A percentile compares a stretch with the other conserved stretches of the same genome.
Conservation (phyloP, 192 early-diverging fungal genomes). For the Allomyces macrogynus region DNA sequence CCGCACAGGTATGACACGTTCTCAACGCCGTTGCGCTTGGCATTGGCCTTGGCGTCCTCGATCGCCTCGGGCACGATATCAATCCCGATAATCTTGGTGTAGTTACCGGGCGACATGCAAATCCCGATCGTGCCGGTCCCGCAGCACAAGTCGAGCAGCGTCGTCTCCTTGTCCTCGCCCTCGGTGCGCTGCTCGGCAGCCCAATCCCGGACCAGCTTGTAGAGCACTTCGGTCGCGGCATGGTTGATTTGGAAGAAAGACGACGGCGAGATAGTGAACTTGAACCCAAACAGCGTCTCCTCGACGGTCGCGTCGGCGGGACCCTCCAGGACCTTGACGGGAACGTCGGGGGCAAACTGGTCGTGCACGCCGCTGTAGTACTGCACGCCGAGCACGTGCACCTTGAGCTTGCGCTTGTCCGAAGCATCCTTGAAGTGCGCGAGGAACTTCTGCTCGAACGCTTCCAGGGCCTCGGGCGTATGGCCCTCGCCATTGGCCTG, state of each 20-base stretch:
- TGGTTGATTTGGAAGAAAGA: constrained; percentile 71
- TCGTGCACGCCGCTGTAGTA: constrained; percentile 25
- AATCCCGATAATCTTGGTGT: constrained; percentile 51
- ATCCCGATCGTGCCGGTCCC: constrained; percentile 72
- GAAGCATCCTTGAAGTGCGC: background rate
- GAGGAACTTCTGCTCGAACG: constrained; percentile 10
- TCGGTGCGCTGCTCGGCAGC: constrained; percentile 12
- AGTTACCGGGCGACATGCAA: constrained; percentile 31
- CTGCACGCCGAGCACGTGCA: constrained; percentile 3
- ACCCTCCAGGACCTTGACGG: constrained; percentile 26
- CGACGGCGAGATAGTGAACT: constrained; percentile 46
- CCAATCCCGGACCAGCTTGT: constrained; percentile 27
- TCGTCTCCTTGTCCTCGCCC: constrained; percentile 11
- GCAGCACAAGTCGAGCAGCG: constrained; percentile 57
- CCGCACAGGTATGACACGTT: constrained; percentile 38
- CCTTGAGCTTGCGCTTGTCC: background rate
- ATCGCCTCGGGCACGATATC: constrained; percentile 48
- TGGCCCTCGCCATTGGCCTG: constrained; percentile 31
- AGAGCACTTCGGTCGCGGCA: constrained; percentile 41
- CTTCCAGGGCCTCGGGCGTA: constrained; percentile 10
- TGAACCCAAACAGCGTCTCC: constrained; percentile 38
- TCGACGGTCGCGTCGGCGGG: constrained; percentile 21
- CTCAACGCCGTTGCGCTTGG: constrained; percentile 22
- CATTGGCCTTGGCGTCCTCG: constrained; percentile 50
- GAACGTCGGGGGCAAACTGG: constrained; percentile 27